phyloP scores from a whole-genome alignment of 768 basidiomycete genomes.

The Suillus ampliporus region DNA sequence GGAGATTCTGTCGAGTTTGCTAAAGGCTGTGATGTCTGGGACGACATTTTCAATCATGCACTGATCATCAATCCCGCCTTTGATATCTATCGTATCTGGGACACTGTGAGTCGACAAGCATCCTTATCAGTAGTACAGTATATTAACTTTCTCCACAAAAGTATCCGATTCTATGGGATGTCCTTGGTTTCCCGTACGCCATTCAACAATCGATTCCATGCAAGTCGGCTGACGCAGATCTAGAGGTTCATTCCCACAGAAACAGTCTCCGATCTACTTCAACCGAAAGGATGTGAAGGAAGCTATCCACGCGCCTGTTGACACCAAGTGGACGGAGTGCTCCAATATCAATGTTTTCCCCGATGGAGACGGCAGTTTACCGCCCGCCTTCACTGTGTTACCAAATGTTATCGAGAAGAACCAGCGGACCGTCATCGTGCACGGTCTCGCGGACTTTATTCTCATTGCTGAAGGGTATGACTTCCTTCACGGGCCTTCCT shows the following conservation, averaged over 20 bases:
- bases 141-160: slow-evolving; percentile 17
- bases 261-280: slow-evolving; percentile 72
- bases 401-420: slow-evolving; percentile 81
- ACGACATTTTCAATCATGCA: slow-evolving; percentile 64
- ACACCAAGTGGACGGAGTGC: slow-evolving; percentile 69
- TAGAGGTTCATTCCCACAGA: slow-evolving; percentile 60
- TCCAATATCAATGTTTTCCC: slow-evolving; percentile 65
- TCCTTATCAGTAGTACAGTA: not conserved
- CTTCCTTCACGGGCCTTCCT: not conserved
- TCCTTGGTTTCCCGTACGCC: slow-evolving; percentile 76
- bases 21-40: slow-evolving; percentile 70
- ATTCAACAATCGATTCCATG: not conserved
- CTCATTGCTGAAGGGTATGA: slow-evolving; percentile 72
- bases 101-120: slow-evolving; percentile 48
- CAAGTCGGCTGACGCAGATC: not conserved
- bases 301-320: slow-evolving; percentile 71
- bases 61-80: slow-evolving; percentile 74
- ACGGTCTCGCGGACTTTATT: slow-evolving; percentile 76
- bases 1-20: slow-evolving; percentile 52
- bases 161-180: slow-evolving; percentile 77
- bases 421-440: slow-evolving; percentile 67
- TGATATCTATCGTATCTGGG: slow-evolving; percentile 78
- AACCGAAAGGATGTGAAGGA: slow-evolving; percentile 64
- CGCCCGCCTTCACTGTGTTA: slow-evolving; percentile 66
- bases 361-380: slow-evolving; percentile 61